Percentiles rank a stretch among this genome's conserved stretches.
Evolutionary conservation across 345 rosid species (phyloP).

Genomic region (Ceriops decandra): DNA sequence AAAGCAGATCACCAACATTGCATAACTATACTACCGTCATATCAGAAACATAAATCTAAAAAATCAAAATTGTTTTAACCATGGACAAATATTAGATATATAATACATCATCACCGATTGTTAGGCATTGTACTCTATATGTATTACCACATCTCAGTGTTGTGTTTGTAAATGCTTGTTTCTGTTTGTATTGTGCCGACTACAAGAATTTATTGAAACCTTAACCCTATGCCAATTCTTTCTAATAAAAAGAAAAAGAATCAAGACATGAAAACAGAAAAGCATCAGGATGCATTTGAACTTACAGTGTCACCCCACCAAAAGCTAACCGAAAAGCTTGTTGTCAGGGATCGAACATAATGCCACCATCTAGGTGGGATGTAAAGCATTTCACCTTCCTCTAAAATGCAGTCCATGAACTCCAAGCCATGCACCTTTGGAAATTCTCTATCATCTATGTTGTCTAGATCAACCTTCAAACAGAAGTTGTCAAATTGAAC

Average conservation of each 20-base stretch:
- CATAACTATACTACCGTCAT: no score
- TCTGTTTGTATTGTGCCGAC: no score
- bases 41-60: no score
- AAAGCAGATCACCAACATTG: no score
- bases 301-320: conserved; percentile 70
- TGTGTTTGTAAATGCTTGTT: no score
- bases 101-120: no score
- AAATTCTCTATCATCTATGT: conserved; percentile 50
- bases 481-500: conserved; percentile 5
- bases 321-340: conserved; percentile 86
- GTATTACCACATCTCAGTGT: no score
- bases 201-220: no score
- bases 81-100: no score
- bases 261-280: not conserved
- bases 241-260: not conserved
- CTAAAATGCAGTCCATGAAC: conserved; percentile 79
- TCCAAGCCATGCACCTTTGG: conserved; percentile 63
- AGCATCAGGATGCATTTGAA: conserved; percentile 6
- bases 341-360: conserved; percentile 76
- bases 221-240: not conserved
- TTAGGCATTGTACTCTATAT: no score
- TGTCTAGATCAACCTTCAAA: conserved; percentile 90
- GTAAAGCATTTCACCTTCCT: conserved; percentile 97
- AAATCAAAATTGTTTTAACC: no score
- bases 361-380: conserved; percentile 99